Evolutionary conservation across 176 grass and related monocot species (phyloP), one percentile per base, ranked within the genome.

Genomic region (Chloris gayana): DNA sequence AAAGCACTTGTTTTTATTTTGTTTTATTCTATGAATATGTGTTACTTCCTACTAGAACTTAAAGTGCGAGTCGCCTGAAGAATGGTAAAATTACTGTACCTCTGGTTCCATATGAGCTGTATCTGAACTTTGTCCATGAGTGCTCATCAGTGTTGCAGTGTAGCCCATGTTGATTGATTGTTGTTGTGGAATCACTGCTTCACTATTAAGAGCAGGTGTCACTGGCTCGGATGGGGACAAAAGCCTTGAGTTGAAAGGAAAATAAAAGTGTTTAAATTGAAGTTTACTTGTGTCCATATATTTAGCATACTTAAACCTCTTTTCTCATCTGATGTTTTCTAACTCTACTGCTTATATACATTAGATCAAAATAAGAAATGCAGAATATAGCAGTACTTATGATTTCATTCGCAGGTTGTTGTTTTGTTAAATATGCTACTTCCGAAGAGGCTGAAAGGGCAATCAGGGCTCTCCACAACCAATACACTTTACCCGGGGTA

Each of bases 341-440:
- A 56, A 64, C 70, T 27, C 29, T 10, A 27, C 59, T 61, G 27
- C 70, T 39, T 70, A 10, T 70, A 78, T 39, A 64, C 72, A 41
- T 32, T 74, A 63, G 42, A 69, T 64, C 7, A 37, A 56, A 70
- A 27, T 85, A 62, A 53, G 21, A 70, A 79, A 44, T 74, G 39
- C 51, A 72, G 32, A 85, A 70, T 73, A 66, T 64, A 67, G 68
- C 50, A 87, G 42, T 42, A 39, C 27, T 77, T 86, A 77, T 80
- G 64, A 82, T 82, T 65, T 35, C 65, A 75, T 91, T 84, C 77
- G 42, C 88, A 96, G 97, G 97, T 35, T 99, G 97, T 84, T 99
- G 97, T 91, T 99, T 99, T 80, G 90, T 99, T 84, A 99, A 99
- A 89, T 99, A 96, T 84, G 82, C 88, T 67, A 93, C 90, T 89